Conservation (phyloP, 1,284 basidiomycete species). For the Microbotryomycetes sp. region DNA sequence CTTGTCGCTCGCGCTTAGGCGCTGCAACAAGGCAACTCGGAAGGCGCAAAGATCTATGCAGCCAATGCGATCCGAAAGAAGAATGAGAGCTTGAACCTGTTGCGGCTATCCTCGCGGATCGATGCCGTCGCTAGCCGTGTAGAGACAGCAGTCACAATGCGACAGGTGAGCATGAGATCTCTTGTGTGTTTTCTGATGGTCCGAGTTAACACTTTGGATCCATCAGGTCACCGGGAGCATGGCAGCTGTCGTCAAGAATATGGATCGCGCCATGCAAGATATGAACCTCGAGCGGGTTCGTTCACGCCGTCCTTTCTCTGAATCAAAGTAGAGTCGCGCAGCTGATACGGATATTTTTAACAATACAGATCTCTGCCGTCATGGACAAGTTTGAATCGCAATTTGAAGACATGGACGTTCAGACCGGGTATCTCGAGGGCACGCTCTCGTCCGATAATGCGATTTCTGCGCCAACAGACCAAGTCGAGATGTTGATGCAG, state of each 20-base stretch:
- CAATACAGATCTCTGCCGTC: conserved; percentile 87
- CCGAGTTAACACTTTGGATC: no score
- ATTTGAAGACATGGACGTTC: conserved; percentile 94
- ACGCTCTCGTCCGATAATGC: conserved; percentile 92
- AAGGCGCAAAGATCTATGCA: conserved; percentile 98
- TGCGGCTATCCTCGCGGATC: conserved; percentile 64
- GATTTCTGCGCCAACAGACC: conserved; percentile 89
- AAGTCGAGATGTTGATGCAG: conserved; percentile 84
- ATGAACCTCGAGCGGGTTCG: conserved; percentile 95
- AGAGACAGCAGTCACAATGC: conserved; percentile 99
- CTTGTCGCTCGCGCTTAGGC: conserved; percentile 53
- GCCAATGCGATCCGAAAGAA: conserved; percentile 98
- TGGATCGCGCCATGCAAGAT: conserved; percentile 98
- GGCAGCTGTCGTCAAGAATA: conserved; percentile 91
- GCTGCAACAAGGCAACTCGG: conserved; percentile 89
- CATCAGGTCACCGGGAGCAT: conserved; percentile 81
- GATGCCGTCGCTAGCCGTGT: conserved; percentile 95
- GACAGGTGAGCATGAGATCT: conserved; percentile 47
- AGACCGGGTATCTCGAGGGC: conserved; percentile 97
- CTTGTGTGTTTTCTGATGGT: no score
- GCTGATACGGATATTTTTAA: no score
- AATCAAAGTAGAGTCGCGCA: no score
- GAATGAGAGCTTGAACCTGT: conserved; percentile 83
- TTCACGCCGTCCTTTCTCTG: conserved; percentile 17
- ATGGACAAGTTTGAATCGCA: conserved; percentile 99